phyloP scores from a whole-genome alignment of 768 basidiomycete species.

The Tephrocybe sp. region DNA sequence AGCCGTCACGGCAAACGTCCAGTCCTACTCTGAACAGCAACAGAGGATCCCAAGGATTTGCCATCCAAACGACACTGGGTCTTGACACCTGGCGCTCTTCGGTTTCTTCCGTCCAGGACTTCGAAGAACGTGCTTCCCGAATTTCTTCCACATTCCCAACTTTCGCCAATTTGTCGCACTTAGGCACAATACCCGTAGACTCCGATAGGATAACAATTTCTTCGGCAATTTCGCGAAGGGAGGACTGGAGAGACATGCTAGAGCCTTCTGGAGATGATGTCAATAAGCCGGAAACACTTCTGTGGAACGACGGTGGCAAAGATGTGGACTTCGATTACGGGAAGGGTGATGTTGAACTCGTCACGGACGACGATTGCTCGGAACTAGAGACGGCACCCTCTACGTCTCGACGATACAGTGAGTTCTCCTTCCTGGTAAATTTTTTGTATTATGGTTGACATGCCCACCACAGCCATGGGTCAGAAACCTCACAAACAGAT shows the following conservation, averaged over 20 bases:
- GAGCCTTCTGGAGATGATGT: background rate
- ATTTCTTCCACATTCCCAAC: slow-evolving; percentile 33
- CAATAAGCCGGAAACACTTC: slow-evolving; percentile 11
- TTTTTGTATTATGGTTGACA: background rate
- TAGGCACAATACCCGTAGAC: slow-evolving; percentile 9
- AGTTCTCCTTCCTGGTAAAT: background rate
- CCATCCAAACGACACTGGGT: slow-evolving; percentile 15
- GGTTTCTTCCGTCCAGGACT: slow-evolving; percentile 5
- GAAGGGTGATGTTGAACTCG: background rate
- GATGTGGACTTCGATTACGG: slow-evolving; percentile 12
- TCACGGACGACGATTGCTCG: background rate
- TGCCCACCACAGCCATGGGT: background rate
- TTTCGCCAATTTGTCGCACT: slow-evolving; percentile 22
- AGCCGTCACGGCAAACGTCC: slow-evolving; percentile 20
- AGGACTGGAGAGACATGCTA: slow-evolving; percentile 10
- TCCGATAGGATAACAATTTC: slow-evolving; percentile 9
- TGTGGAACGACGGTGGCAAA: slow-evolving; percentile 9
- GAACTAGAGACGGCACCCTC: background rate
- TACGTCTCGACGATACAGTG: background rate
- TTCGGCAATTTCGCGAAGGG: background rate
- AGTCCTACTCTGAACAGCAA: slow-evolving; percentile 18
- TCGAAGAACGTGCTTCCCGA: slow-evolving; percentile 20
- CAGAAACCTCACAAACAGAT: slow-evolving; percentile 23
- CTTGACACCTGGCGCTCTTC: slow-evolving; percentile 7
- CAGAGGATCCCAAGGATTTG: slow-evolving; percentile 17